Evolutionary conservation across 192 early-diverging fungal species (phyloP).

Genomic region (Backusella sp.): DNA sequence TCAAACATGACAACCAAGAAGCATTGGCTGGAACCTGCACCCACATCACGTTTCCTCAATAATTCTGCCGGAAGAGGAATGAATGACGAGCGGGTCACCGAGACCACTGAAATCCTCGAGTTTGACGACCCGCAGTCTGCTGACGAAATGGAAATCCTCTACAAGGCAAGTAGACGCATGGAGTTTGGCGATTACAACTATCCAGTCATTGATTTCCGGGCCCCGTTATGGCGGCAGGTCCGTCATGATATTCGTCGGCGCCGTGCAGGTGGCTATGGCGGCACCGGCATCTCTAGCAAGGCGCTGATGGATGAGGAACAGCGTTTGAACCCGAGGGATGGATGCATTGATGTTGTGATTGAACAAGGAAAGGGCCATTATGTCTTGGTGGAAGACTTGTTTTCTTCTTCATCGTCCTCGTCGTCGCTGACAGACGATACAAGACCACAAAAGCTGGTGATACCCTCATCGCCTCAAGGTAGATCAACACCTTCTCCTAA

Average conservation of each 20-base stretch:
- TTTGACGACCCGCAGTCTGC: constrained; percentile 38
- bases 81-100: constrained; percentile 11
- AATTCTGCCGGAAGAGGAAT: constrained; percentile 15
- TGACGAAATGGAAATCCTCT: constrained; percentile 45
- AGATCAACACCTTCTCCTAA: neutral
- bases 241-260: constrained; percentile 4
- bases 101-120: constrained; percentile 21
- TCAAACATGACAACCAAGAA: constrained; percentile 50
- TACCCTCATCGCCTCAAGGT: neutral
- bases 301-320: neutral
- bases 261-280: constrained; percentile 13
- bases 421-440: neutral
- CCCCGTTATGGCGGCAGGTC: constrained; percentile 29
- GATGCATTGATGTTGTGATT: constrained; percentile 23
- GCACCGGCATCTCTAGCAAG: neutral
- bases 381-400: constrained; percentile 9
- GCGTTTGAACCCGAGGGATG: constrained; percentile 1
- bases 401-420: neutral
- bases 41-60: constrained; percentile 19
- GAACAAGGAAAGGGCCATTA: constrained; percentile 21
- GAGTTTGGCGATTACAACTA: constrained; percentile 58
- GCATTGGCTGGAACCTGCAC: constrained; percentile 51
- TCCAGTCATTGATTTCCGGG: constrained; percentile 45
- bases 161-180: constrained; percentile 38
- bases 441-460: neutral